These are phyloP conservation scores for Galeopsis tetrahit DNA, from an alignment of 257 asterid species.

Conservation along the genomic window DNA sequence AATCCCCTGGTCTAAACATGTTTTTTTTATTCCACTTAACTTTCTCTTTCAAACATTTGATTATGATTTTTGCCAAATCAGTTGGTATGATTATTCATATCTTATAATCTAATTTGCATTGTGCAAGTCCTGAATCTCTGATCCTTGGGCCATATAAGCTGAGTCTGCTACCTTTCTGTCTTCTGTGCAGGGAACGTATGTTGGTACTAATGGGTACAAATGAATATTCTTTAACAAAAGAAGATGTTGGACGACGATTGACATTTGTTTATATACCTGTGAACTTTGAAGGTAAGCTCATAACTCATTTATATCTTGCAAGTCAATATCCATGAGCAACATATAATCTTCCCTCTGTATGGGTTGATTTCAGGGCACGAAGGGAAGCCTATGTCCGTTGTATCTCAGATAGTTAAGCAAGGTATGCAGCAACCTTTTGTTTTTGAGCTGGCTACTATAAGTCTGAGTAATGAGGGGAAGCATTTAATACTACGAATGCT, in stretches of 20 bases:
- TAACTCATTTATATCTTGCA: conserved; percentile 34
- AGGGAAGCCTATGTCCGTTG: conserved; percentile 71
- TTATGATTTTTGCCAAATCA: conserved; percentile 18
- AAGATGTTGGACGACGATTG: conserved; percentile 73
- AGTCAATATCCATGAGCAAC: conserved; percentile 15
- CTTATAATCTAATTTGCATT: conserved; percentile 7
- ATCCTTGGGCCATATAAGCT: conserved; percentile 27
- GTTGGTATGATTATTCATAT: conserved; percentile 2
- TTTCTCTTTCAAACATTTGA: neutral
- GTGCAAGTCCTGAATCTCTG: neutral
- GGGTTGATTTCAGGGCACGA: conserved; percentile 74
- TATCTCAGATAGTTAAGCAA: conserved; percentile 69
- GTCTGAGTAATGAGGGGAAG: conserved; percentile 11
- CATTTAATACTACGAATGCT: conserved; percentile 10
- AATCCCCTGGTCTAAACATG: conserved; percentile 28
- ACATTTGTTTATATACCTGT: conserved; percentile 81
- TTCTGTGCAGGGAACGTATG: conserved; percentile 59
- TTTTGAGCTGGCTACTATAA: conserved; percentile 26
- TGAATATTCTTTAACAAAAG: conserved; percentile 74
- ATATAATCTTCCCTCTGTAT: conserved; percentile 25
- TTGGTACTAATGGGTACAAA: conserved; percentile 75
- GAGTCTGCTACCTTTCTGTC: conserved; percentile 25
- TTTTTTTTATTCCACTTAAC: neutral
- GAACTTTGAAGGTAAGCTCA: conserved; percentile 82
- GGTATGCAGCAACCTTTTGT: conserved; percentile 48